These are phyloP conservation scores for Blastobotrys persicus DNA, from an alignment of 1,139 yeast species.

Conservation along the genomic window DNA sequence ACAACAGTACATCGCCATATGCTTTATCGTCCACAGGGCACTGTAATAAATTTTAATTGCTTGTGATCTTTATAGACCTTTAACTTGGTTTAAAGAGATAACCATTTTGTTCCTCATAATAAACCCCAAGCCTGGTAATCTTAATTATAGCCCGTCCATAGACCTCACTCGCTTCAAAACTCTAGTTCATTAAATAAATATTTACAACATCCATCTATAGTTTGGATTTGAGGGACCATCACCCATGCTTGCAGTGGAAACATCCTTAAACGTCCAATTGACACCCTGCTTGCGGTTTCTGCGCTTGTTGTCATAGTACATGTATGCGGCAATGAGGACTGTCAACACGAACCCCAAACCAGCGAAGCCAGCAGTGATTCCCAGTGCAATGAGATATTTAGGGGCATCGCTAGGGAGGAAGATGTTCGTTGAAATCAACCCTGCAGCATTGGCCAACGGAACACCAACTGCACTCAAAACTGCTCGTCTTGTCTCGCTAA, in stretches of 20 bases:
- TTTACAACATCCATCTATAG: conserved; percentile 49
- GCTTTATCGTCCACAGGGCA: no score
- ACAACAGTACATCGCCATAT: no score
- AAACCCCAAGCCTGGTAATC: no score
- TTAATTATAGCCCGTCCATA: no score
- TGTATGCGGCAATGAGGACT: conserved; percentile 34
- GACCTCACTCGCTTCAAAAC: no score
- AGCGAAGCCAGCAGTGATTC: conserved; percentile 49
- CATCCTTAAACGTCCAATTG: conserved; percentile 43
- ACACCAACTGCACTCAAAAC: conserved; percentile 48
- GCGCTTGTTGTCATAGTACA: conserved; percentile 42
- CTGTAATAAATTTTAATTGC: no score
- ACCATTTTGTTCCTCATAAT: no score
- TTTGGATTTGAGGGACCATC: conserved; percentile 49
- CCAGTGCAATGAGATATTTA: conserved; percentile 50
- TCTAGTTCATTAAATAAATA: not conserved
- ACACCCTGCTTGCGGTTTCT: conserved; percentile 47
- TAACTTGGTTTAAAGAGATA: no score
- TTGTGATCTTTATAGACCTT: no score
- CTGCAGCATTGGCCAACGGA: conserved; percentile 57
- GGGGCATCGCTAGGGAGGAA: conserved; percentile 55
- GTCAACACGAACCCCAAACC: conserved; percentile 39
- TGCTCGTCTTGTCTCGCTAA: conserved; percentile 47
- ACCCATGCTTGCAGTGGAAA: conserved; percentile 45
- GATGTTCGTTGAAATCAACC: conserved; percentile 53